Evolutionary conservation across 345 rosid species (phyloP).

Genomic region (Corchorus olitorius): DNA sequence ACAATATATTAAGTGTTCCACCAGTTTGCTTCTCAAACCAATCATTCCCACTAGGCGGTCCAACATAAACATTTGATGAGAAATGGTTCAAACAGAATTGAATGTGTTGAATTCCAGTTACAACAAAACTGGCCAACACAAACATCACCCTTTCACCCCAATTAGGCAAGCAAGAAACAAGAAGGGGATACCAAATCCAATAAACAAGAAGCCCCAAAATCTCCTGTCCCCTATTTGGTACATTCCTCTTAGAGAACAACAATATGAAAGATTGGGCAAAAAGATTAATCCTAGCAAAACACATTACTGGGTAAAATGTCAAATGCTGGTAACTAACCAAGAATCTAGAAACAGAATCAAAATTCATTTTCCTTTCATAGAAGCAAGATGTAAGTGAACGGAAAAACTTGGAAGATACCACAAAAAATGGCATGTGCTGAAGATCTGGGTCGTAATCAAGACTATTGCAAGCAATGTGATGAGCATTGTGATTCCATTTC

Average conservation of each 20-base stretch:
- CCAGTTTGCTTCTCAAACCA: conserved; percentile 57
- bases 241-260: conserved; percentile 40
- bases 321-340: conserved; percentile 59
- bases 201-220: conserved; percentile 44
- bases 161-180: conserved; percentile 55
- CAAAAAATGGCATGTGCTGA: conserved; percentile 61
- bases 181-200: conserved; percentile 62
- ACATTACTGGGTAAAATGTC: conserved; percentile 65
- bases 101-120: conserved; percentile 56
- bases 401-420: conserved; percentile 56
- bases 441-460: conserved; percentile 63
- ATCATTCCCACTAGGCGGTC: conserved; percentile 46
- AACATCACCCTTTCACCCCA: conserved; percentile 55
- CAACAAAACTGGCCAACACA: conserved; percentile 44
- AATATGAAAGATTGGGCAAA: conserved; percentile 48
- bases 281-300: conserved; percentile 57
- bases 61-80: conserved; percentile 52
- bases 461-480: conserved; percentile 60
- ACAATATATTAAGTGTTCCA: conserved; percentile 49
- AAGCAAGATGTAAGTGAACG: conserved; percentile 40
- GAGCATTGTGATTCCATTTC: conserved; percentile 60
- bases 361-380: conserved; percentile 53
- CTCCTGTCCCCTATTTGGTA: conserved; percentile 41
- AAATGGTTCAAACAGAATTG: conserved; percentile 66
- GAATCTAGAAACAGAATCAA: conserved; percentile 47